Evolutionary conservation across 2,329 filamentous ascomycete species (phyloP).

Genomic region (Penicillium vulpinum): DNA sequence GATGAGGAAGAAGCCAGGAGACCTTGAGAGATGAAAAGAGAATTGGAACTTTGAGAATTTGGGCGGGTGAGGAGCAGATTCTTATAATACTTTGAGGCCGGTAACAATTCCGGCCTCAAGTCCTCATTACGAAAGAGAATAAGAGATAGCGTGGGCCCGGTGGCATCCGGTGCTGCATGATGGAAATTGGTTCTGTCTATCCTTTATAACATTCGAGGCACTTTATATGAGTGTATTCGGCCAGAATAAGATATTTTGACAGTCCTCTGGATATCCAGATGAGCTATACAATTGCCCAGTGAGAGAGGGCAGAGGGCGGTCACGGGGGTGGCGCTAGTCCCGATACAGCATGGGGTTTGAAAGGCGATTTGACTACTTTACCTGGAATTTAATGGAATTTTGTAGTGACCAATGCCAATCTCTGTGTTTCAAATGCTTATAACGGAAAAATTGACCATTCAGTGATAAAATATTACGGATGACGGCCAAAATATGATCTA

Average conservation of each 20-base stretch:
- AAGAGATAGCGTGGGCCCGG: conserved; percentile 27
- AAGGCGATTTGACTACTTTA: background rate
- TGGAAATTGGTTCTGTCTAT: conserved; percentile 4
- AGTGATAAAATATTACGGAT: background rate
- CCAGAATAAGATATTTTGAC: conserved; percentile 8
- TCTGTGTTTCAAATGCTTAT: background rate
- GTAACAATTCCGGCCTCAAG: conserved; percentile 49
- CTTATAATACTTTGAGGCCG: conserved; percentile 49
- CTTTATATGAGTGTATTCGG: background rate
- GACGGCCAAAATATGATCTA: conserved; percentile 6
- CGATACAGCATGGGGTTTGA: conserved; percentile 12
- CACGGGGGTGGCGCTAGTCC: conserved; percentile 34
- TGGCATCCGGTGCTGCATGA: conserved; percentile 18
- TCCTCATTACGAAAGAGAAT: conserved; percentile 41
- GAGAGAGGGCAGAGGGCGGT: conserved; percentile 27
- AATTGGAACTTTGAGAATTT: conserved; percentile 20
- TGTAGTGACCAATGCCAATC: background rate
- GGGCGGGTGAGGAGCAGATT: conserved; percentile 35
- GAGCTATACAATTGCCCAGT: conserved; percentile 32
- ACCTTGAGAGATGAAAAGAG: conserved; percentile 18
- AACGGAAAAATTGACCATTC: background rate
- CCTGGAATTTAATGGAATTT: background rate
- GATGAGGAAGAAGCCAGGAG: background rate
- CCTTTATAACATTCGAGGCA: background rate
- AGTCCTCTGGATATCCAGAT: conserved; percentile 15